Evolutionary conservation across 1,139 yeast species (phyloP), one percentile per base, ranked within the genome.

Genomic region (Pichia norvegensis): DNA sequence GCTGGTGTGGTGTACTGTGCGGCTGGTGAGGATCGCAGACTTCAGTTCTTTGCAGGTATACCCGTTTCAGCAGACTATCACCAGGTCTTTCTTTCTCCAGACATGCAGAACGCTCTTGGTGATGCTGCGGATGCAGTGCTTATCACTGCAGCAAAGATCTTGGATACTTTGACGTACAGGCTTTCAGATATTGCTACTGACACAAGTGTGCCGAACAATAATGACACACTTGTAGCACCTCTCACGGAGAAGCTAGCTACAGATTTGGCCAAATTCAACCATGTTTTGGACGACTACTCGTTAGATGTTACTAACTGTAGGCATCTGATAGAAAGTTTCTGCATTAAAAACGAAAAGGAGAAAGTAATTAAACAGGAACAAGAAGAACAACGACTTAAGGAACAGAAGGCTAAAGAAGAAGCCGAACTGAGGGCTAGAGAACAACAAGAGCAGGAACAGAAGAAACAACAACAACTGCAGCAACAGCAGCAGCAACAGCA

Each of bases 251-350:
- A 52, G 22, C 54, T 67, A 20, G 53, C 59, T 17, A 41, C 44
- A 2, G 64, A 67, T 20, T 61, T 64, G 4, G 55, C 54, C 27
- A 47, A 46, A 2, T 67, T 66, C 48, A 65, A 66, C 47, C 56
- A 53, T 27, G 61, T 67, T 2, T 47, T 69, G 42, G 70, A 68
- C 49, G 67, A 66, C 38, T 54, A 65, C 44, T 65, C 60, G 22
- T 48, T 65, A 29, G 67, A 70, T 36, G 50, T 68, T 44, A 55
- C 48, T 9, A 66, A 64, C 37, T 61, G 71, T 23, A 63, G 61
- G 37, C 53, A 54, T 43, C 64, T 64, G 38, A 56, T 68, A 20
- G 60, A 61, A 17, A 57, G 62, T 40, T 42, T 67, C 44, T 55
- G 59, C 52, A 55, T 58, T 41, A 55, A 55, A 48, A 40, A 57